Evolutionary conservation across 805 yeast genomes (phyloP).

Genomic region (Wickerhamomyces bovis): DNA sequence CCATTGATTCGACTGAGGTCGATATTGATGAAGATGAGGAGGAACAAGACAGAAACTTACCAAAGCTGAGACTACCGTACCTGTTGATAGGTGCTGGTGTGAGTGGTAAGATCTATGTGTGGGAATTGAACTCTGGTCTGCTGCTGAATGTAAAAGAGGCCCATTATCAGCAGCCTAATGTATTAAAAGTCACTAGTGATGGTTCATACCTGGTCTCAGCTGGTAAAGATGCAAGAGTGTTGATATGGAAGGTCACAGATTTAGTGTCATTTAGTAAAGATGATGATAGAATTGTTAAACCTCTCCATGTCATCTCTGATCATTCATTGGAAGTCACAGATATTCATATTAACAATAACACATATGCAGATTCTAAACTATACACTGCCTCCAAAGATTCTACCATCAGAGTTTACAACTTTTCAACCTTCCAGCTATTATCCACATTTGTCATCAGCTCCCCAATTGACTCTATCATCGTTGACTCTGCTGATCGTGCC

Average conservation of each 20-base stretch:
- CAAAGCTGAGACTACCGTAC: conserved; percentile 50
- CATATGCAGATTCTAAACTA: conserved; percentile 52
- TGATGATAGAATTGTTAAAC: conserved; percentile 38
- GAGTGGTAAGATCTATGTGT: conserved; percentile 72
- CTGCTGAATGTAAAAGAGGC: conserved; percentile 68
- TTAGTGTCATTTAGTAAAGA: conserved; percentile 36
- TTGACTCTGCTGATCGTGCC: conserved; percentile 77
- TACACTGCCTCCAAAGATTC: conserved; percentile 69
- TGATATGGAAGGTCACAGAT: conserved; percentile 68
- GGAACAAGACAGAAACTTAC: conserved; percentile 22
- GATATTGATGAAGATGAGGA: conserved; percentile 12
- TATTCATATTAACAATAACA: conserved; percentile 42
- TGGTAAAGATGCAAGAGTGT: conserved; percentile 76
- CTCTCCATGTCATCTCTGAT: conserved; percentile 53
- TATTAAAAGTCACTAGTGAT: conserved; percentile 53
- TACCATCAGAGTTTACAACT: conserved; percentile 67
- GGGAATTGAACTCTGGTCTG: conserved; percentile 81
- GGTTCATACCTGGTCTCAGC: conserved; percentile 65
- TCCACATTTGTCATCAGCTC: conserved; percentile 67
- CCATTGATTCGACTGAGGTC: conserved; percentile 8
- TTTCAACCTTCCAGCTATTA: conserved; percentile 37
- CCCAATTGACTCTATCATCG: conserved; percentile 49
- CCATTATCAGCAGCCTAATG: conserved; percentile 74
- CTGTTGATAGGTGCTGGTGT: conserved; percentile 67
- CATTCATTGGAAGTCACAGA: conserved; percentile 45